Evolutionary conservation across 1,139 yeast genomes (phyloP).

Genomic region (Protomyces macrosporus): DNA sequence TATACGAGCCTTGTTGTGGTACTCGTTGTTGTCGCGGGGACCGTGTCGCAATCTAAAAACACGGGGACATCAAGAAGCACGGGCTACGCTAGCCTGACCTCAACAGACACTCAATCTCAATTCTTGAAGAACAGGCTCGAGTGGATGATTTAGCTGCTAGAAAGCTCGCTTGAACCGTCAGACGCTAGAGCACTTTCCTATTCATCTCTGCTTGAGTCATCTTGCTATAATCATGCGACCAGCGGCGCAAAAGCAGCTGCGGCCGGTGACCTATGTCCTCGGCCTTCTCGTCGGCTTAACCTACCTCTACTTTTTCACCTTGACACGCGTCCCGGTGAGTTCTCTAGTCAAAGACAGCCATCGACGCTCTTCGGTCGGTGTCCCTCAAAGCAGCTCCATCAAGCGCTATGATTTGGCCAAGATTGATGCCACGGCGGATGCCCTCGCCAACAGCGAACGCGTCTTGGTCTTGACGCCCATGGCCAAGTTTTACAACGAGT

Average conservation of each 20-base stretch:
- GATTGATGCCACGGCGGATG: slow-evolving; percentile 19
- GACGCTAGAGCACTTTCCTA: too few species aligned
- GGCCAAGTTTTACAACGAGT: slow-evolving; percentile 73
- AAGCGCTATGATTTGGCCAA: slow-evolving; percentile 10
- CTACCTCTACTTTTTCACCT: slow-evolving; percentile 17
- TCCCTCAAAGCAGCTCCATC: slow-evolving; percentile 14
- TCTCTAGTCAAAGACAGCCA: background rate
- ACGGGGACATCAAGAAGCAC: too few species aligned
- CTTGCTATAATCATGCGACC: background rate
- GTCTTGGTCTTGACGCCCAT: slow-evolving; percentile 82
- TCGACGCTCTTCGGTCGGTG: slow-evolving; percentile 2
- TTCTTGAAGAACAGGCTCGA: too few species aligned
- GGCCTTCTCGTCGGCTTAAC: slow-evolving; percentile 4
- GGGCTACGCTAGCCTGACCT: too few species aligned
- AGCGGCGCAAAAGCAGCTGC: slow-evolving; percentile 3
- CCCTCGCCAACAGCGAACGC: slow-evolving; percentile 57
- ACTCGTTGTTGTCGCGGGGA: too few species aligned
- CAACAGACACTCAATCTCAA: too few species aligned
- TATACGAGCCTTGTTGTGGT: too few species aligned
- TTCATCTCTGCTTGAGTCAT: background rate
- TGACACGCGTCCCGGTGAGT: background rate
- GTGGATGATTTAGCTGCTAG: too few species aligned
- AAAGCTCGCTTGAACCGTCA: too few species aligned
- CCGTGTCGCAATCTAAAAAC: too few species aligned
- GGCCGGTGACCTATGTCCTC: slow-evolving; percentile 13